These are phyloP conservation scores for Senna tora DNA, from an alignment of 306 rosid species.

Conservation along the genomic window DNA sequence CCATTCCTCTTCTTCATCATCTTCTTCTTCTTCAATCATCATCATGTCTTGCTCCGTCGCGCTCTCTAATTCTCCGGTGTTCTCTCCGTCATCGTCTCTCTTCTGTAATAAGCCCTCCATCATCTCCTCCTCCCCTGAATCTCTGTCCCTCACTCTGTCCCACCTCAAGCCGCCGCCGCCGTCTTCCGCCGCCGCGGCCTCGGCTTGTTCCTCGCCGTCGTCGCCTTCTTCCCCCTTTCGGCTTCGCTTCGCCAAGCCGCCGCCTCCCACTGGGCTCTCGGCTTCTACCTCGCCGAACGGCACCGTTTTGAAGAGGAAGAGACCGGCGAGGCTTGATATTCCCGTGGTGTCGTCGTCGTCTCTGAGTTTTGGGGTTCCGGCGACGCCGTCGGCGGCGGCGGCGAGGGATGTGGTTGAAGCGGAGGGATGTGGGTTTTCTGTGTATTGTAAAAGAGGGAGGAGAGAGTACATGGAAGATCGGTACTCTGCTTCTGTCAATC, in stretches of 20 bases:
- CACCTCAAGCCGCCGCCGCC: conserved; percentile 34
- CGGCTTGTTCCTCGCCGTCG: conserved; percentile 60
- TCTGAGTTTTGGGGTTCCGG: conserved; percentile 45
- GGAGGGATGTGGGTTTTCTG: conserved; percentile 63
- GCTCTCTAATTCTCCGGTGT: conserved; percentile 3
- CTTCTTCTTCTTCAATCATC: background rate
- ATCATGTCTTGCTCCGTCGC: conserved; percentile 27
- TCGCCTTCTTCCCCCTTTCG: conserved; percentile 85
- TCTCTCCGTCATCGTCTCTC: conserved; percentile 29
- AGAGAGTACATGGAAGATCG: conserved; percentile 95
- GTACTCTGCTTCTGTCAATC: conserved; percentile 62
- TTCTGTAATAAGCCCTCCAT: conserved; percentile 11
- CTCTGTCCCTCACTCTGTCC: background rate
- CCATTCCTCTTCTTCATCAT: background rate
- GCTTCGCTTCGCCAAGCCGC: conserved; percentile 61
- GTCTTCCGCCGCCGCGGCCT: conserved; percentile 55
- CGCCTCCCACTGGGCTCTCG: conserved; percentile 53
- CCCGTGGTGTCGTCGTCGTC: conserved; percentile 67
- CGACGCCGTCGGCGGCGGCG: conserved; percentile 49
- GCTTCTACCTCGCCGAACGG: conserved; percentile 47
- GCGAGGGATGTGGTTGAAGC: conserved; percentile 65
- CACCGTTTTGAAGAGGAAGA: conserved; percentile 80
- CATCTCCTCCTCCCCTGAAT: conserved; percentile 16
- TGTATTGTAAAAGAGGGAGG: conserved; percentile 87
- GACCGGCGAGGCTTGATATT: conserved; percentile 78